These are phyloP conservation scores for Phytopythium kandeliae DNA, from an alignment of 352 stramenopile genomes.

Conservation along the genomic window DNA sequence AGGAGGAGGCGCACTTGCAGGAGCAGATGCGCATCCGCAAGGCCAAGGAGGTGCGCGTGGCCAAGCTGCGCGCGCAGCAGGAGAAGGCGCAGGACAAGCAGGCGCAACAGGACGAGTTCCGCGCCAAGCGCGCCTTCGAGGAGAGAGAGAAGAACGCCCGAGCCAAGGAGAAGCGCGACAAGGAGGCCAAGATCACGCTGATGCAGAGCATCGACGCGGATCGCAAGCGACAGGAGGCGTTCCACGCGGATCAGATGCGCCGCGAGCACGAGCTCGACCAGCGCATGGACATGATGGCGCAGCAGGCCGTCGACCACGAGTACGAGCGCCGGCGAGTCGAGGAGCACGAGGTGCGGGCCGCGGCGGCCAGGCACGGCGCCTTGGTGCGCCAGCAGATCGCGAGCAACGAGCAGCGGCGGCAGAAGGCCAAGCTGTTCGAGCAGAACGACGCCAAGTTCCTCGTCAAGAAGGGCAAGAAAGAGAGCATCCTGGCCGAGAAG, in stretches of 20 bases:
- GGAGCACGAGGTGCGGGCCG: slow-evolving; percentile 20
- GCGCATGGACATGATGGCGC: slow-evolving; percentile 37
- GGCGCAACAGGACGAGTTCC: slow-evolving; percentile 56
- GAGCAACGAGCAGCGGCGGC: slow-evolving; percentile 36
- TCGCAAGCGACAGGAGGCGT: slow-evolving; percentile 49
- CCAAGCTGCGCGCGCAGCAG: slow-evolving; percentile 73
- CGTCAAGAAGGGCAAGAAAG: slow-evolving; percentile 69
- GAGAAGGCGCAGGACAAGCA: slow-evolving; percentile 81
- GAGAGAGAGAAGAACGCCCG: slow-evolving; percentile 50
- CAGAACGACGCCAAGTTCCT: slow-evolving; percentile 64
- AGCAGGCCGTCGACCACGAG: slow-evolving; percentile 36
- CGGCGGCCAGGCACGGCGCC: slow-evolving; percentile 31
- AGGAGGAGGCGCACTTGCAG: slow-evolving; percentile 64
- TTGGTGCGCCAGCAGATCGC: slow-evolving; percentile 50
- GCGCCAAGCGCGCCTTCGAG: slow-evolving; percentile 70
- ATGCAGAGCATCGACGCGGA: slow-evolving; percentile 48
- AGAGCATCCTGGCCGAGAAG: slow-evolving; percentile 75
- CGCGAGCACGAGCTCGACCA: slow-evolving; percentile 28
- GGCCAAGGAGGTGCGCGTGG: slow-evolving; percentile 59
- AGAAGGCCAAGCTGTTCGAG: slow-evolving; percentile 60
- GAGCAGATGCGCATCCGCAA: slow-evolving; percentile 61
- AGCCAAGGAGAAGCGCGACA: slow-evolving; percentile 44
- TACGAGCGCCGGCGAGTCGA: slow-evolving; percentile 17
- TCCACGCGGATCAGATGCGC: slow-evolving; percentile 36
- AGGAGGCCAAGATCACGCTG: slow-evolving; percentile 29